Conservation (phyloP, 2,329 filamentous ascomycete genomes). For the Bimuria novae-zelandiae region DNA sequence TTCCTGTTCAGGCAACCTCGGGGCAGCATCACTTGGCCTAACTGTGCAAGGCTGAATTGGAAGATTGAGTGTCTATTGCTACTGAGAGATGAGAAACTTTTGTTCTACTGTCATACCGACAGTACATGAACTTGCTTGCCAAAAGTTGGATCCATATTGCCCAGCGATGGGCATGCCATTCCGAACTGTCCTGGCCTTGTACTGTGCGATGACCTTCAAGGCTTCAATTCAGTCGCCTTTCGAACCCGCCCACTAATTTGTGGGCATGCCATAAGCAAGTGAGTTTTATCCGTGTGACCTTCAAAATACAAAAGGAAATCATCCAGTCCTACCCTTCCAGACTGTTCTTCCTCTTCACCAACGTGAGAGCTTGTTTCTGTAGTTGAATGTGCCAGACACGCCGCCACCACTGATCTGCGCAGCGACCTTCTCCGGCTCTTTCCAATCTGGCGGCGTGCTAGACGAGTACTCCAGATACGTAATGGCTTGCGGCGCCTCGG, state of each 20-base stretch:
- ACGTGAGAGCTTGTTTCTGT: conserved; percentile 6
- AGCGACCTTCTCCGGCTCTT: conserved; percentile 22
- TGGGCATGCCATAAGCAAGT: too few species aligned
- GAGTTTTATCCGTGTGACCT: too few species aligned
- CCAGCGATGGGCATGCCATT: too few species aligned
- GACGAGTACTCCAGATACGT: conserved; percentile 39
- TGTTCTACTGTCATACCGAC: neutral
- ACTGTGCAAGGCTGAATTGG: neutral
- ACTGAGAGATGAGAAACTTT: neutral
- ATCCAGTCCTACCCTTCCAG: neutral
- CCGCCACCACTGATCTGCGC: conserved; percentile 21
- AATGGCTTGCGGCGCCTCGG: conserved; percentile 28
- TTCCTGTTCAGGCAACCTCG: neutral
- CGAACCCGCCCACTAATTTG: too few species aligned
- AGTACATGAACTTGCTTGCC: neutral
- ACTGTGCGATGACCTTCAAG: too few species aligned
- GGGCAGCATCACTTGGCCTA: neutral
- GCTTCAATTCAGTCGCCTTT: too few species aligned
- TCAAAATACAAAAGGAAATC: too few species aligned
- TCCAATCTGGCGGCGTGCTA: conserved; percentile 39
- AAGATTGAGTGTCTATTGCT: too few species aligned
- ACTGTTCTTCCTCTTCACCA: conserved; percentile 10
- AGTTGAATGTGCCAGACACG: conserved; percentile 1
- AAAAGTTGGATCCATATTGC: too few species aligned
- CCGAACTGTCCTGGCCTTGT: too few species aligned